Evolutionary conservation across 257 asterid genomes (phyloP), one percentile per base, ranked within the genome.

Genomic region (Nicotiana tabacum): DNA sequence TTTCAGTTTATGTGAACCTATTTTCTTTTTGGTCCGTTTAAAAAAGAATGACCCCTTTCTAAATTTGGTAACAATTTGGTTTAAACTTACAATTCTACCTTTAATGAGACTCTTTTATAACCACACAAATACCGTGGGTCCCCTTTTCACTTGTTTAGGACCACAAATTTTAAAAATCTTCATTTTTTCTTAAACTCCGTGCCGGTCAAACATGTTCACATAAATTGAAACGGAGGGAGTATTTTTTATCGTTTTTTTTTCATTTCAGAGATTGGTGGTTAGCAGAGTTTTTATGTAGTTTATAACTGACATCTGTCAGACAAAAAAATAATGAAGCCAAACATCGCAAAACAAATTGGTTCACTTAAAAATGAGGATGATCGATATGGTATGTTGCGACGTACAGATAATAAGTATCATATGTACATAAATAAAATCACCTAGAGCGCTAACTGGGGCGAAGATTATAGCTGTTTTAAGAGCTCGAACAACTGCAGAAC

Each of bases 401-500:
- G 27, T 61, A 61, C 6, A 21, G 6, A 61, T 7, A 61, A 21
- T 27, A 60, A 8, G 15, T 21, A 21, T 61, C 21, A 8, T 68
- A 10, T 30, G 10, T 35, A 68, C 2, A 68, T 30, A 68, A 35
- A 68, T 29, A 9, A 15, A 68, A 18, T 35, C 77, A 95, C 99
- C 99, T 92, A 90, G 83, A 93, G 48, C 70, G 93, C 94, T 81
- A 92, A 65, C 57, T 55, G 15, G 4, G 97, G 95, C 37, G 35
- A 84, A 32, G 30, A 16, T 21, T 39, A 33, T 27, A 96, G 91
- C 90, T 90, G 90, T 35, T 27, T 66, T 81, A 94, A 77, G 30
- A 94, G 93, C 92, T 90, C 92, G 21, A 84, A 93, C 82, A 46
- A 89, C 86, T 13, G 97, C 94, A 81, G 91, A 85, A 27, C 95